Percentiles rank a stretch among this genome's conserved stretches.
phyloP scores from a whole-genome alignment of 306 rosid genomes.

The Pterocarpus santalinus region DNA sequence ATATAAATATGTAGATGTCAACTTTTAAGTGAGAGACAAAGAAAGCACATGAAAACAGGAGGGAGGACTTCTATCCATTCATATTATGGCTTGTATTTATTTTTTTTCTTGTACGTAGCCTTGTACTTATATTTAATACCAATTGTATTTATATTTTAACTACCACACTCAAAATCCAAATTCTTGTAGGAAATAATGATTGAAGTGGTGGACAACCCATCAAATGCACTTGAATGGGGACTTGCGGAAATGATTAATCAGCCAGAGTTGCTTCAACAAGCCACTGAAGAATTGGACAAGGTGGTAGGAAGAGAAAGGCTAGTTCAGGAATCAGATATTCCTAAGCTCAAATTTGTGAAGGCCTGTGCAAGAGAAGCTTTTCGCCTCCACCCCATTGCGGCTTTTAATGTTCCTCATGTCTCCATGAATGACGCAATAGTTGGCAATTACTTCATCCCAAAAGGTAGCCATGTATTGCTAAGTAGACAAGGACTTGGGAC shows the following conservation, averaged over 20 bases:
- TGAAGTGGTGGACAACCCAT: conserved; percentile 56
- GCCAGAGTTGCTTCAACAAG: conserved; percentile 47
- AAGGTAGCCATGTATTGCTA: conserved; percentile 56
- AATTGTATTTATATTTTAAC: too few relatives aligned
- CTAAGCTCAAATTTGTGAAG: conserved; percentile 51
- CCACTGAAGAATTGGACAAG: conserved; percentile 49
- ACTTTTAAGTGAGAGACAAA: too few relatives aligned
- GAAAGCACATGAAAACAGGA: too few relatives aligned
- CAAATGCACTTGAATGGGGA: conserved; percentile 60
- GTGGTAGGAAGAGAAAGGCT: conserved; percentile 51
- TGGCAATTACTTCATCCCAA: conserved; percentile 58
- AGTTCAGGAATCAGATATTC: conserved; percentile 58
- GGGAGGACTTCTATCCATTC: too few relatives aligned
- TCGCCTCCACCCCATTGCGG: conserved; percentile 57
- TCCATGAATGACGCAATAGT: conserved; percentile 44
- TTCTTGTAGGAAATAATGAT: conserved; percentile 49
- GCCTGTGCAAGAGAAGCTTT: conserved; percentile 59
- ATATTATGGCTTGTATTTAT: too few relatives aligned
- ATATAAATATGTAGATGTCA: too few relatives aligned
- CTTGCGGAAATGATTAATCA: conserved; percentile 60
- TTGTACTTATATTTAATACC: too few relatives aligned
- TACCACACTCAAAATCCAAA: neutral
- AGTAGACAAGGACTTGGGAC: conserved; percentile 53
- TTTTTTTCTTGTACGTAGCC: too few relatives aligned
- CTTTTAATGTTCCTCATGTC: conserved; percentile 58